Conservation (phyloP, 2,329 filamentous ascomycete genomes). For the Apiospora sp. region DNA sequence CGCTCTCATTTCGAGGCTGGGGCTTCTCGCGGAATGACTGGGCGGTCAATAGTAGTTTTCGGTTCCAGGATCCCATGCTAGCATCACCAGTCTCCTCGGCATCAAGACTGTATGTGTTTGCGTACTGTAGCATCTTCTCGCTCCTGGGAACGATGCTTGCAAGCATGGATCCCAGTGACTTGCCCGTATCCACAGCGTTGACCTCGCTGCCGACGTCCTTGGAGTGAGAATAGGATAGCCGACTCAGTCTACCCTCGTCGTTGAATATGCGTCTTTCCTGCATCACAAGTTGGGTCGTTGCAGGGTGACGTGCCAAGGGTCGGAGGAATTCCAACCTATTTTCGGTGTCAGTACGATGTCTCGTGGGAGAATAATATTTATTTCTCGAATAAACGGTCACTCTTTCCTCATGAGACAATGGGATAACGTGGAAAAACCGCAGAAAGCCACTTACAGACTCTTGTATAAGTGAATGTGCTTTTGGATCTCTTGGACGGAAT, state of each 20-base stretch:
- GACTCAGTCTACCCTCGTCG: constrained; percentile 45
- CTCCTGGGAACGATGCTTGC: constrained; percentile 42
- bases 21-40: neutral
- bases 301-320: constrained; percentile 42
- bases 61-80: neutral
- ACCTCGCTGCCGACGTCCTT: constrained; percentile 23
- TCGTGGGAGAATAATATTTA: no score
- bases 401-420: no score
- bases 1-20: no score
- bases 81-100: constrained; percentile 38
- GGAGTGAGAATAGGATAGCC: constrained; percentile 39
- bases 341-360: no score
- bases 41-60: constrained; percentile 40
- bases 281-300: constrained; percentile 43
- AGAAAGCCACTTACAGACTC: constrained; percentile 33
- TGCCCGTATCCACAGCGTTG: constrained; percentile 35
- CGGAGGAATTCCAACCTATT: constrained; percentile 47
- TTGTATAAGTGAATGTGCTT: constrained; percentile 43
- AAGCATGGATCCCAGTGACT: constrained; percentile 38
- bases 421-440: no score
- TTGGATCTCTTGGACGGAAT: constrained; percentile 39
- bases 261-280: constrained; percentile 43
- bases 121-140: constrained; percentile 30
- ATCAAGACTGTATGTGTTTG: neutral
- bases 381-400: no score